A percentile compares a stretch with the other conserved stretches of the same genome.
Conservation (phyloP, 352 stramenopile species). For the Phytophthora foliorum region DNA sequence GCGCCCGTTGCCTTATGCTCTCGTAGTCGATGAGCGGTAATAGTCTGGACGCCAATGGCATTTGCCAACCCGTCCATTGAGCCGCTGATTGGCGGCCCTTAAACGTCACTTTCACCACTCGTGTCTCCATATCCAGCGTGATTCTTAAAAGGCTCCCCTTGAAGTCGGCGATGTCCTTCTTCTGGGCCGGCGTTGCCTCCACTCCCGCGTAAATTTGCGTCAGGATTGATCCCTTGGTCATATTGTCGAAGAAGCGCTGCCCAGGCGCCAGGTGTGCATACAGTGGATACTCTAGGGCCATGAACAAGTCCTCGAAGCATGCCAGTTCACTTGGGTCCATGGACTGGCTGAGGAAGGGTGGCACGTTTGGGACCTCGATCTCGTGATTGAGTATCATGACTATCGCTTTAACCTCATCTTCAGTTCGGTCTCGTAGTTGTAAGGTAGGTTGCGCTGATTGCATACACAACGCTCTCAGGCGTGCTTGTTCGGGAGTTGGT, state of each 20-base stretch:
- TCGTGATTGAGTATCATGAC: background rate
- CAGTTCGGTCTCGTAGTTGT: background rate
- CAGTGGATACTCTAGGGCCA: background rate
- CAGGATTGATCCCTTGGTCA: background rate
- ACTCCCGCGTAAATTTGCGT: background rate
- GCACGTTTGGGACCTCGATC: background rate
- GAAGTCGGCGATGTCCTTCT: background rate
- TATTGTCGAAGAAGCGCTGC: background rate
- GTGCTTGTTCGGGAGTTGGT: too few species aligned
- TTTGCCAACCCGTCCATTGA: background rate
- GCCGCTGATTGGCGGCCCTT: background rate
- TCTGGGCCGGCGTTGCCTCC: background rate
- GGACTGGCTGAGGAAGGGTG: background rate
- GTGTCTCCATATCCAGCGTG: background rate
- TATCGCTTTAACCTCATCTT: background rate
- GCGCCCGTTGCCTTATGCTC: background rate
- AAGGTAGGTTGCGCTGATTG: too few species aligned
- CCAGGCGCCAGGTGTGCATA: background rate
- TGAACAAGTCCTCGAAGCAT: background rate
- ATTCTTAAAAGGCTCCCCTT: background rate
- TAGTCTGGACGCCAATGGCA: background rate
- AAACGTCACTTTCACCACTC: background rate
- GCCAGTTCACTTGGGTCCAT: background rate
- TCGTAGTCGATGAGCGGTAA: background rate
- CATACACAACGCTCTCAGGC: too few species aligned